phyloP scores from a whole-genome alignment of 1,284 basidiomycete genomes.

The Ganoderma meredithae region DNA sequence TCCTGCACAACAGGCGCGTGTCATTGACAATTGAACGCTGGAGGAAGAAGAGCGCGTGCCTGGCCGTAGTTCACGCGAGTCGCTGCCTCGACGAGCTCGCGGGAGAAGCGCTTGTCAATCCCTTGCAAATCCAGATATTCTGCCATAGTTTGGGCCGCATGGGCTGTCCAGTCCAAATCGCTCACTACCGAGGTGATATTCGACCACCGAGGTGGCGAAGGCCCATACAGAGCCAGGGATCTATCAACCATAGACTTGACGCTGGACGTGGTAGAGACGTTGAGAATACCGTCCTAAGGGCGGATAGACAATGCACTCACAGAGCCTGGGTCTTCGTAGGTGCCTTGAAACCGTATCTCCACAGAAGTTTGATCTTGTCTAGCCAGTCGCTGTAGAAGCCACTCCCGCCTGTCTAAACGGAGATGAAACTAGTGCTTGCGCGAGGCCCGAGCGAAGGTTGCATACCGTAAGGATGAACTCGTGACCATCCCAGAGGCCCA shows the following conservation, averaged over 20 bases:
- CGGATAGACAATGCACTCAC: slow-evolving; percentile 48
- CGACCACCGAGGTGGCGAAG: slow-evolving; percentile 68
- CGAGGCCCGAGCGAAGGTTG: slow-evolving; percentile 17
- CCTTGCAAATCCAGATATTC: slow-evolving; percentile 69
- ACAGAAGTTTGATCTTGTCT: slow-evolving; percentile 75
- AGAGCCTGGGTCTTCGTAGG: slow-evolving; percentile 65
- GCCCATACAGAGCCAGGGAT: slow-evolving; percentile 68
- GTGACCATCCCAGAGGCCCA: slow-evolving; percentile 88
- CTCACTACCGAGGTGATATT: slow-evolving; percentile 65
- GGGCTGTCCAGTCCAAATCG: slow-evolving; percentile 59
- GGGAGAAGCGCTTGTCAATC: slow-evolving; percentile 65
- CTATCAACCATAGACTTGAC: slow-evolving; percentile 63
- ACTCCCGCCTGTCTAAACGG: slow-evolving; percentile 46
- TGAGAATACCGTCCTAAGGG: neutral
- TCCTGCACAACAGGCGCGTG: slow-evolving; percentile 51
- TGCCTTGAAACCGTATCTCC: slow-evolving; percentile 84
- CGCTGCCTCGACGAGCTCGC: slow-evolving; percentile 85
- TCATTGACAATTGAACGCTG: slow-evolving; percentile 4
- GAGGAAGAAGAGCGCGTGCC: slow-evolving; percentile 48
- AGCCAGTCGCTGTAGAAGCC: slow-evolving; percentile 61
- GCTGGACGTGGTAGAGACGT: slow-evolving; percentile 43
- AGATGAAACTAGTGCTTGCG: neutral
- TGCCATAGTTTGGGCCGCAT: slow-evolving; percentile 60
- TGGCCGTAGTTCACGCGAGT: slow-evolving; percentile 92
- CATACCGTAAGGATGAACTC: slow-evolving; percentile 72